Evolutionary conservation across 1,139 yeast genomes (phyloP).

Genomic region (Debaryomyces sp.): DNA sequence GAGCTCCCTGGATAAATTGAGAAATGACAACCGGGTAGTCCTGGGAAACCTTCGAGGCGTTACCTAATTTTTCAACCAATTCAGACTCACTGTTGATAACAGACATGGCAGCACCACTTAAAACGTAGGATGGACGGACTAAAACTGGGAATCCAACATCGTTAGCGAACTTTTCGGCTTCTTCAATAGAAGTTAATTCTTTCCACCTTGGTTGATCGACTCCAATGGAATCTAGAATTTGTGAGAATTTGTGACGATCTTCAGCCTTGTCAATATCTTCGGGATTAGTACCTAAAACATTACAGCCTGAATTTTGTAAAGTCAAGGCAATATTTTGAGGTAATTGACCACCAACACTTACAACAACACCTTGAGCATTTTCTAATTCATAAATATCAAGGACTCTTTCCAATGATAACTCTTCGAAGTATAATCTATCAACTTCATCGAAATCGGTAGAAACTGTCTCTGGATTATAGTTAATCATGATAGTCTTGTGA

Average conservation of each 20-base stretch:
- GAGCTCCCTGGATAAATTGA: slow-evolving; percentile 92
- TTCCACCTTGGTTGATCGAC: slow-evolving; percentile 99
- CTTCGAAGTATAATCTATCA: slow-evolving; percentile 95
- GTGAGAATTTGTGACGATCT: slow-evolving; percentile 97
- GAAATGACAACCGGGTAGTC: slow-evolving; percentile 98
- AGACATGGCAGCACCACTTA: slow-evolving; percentile 99
- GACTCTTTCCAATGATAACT: slow-evolving; percentile 91
- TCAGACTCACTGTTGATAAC: slow-evolving; percentile 80
- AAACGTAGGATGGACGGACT: slow-evolving; percentile 96
- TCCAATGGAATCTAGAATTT: slow-evolving; percentile 84
- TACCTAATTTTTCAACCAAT: slow-evolving; percentile 74
- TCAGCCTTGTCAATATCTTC: slow-evolving; percentile 96
- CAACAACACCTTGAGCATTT: slow-evolving; percentile 86
- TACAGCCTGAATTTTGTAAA: slow-evolving; percentile 82
- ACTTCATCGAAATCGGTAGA: slow-evolving; percentile 98
- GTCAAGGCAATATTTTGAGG: slow-evolving; percentile 95
- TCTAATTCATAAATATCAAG: slow-evolving; percentile 96
- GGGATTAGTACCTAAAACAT: slow-evolving; percentile 91
- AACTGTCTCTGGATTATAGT: slow-evolving; percentile 98
- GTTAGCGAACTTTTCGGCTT: slow-evolving; percentile 84
- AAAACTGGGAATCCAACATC: slow-evolving; percentile 92
- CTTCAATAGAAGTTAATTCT: slow-evolving; percentile 83
- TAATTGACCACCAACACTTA: slow-evolving; percentile 96
- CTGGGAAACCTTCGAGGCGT: slow-evolving; percentile 89
- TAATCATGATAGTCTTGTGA: slow-evolving; percentile 91